These are phyloP conservation scores for Pythium sukuiense DNA, from an alignment of 352 stramenopile species.

Conservation along the genomic window DNA sequence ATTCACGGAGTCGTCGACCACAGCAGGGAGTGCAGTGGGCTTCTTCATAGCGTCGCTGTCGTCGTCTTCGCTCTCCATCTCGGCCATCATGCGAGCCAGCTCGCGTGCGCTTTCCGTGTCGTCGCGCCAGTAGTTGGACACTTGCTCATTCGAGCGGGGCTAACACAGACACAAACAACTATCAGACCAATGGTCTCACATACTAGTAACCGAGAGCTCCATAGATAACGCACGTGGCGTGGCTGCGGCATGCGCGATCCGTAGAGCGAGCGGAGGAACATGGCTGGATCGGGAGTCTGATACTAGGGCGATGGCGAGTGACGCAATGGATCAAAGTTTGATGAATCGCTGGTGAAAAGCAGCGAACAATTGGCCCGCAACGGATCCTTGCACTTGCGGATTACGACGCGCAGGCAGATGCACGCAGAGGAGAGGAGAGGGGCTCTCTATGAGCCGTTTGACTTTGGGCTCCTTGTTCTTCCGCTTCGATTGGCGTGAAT, in stretches of 20 bases:
- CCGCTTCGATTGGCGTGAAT: conserved; percentile 26
- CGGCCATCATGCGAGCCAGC: conserved; percentile 63
- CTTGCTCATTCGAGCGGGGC: conserved; percentile 65
- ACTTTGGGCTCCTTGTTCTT: conserved; percentile 17
- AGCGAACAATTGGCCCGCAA: conserved; percentile 12
- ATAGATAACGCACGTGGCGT: conserved; percentile 52
- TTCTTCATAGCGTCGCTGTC: conserved; percentile 48
- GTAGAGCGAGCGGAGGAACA: conserved; percentile 82
- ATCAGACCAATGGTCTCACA: neutral
- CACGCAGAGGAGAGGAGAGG: neutral
- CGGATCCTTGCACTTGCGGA: conserved; percentile 6
- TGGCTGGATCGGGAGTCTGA: conserved; percentile 17
- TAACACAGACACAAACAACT: conserved; percentile 17
- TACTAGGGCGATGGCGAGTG: neutral
- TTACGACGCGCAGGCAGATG: neutral
- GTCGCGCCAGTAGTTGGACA: conserved; percentile 77
- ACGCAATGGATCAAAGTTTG: neutral
- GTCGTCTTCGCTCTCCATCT: conserved; percentile 46
- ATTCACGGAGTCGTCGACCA: conserved; percentile 20
- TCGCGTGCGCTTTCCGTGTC: conserved; percentile 68
- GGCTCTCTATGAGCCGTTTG: neutral
- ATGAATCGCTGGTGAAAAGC: neutral
- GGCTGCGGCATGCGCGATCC: conserved; percentile 76
- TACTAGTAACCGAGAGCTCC: neutral
- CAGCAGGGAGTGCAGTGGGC: conserved; percentile 30